phyloP scores from a whole-genome alignment of 192 early-diverging fungal species.

The Pecoramyces ruminantium region DNA sequence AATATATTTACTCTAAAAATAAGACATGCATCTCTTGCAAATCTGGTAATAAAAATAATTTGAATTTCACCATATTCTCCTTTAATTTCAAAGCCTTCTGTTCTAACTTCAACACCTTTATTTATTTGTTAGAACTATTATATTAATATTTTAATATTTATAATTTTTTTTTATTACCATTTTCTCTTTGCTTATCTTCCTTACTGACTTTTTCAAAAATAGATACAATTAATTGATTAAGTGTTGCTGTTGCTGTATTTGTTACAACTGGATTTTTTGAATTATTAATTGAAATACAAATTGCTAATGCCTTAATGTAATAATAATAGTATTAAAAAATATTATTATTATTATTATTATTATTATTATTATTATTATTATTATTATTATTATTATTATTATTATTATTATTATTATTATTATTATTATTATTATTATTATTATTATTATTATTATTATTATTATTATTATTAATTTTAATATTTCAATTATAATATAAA shows the following conservation, averaged over 20 bases:
- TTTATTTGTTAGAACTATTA: constrained; percentile 5
- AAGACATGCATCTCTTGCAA: constrained; percentile 67
- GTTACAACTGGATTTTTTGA: constrained; percentile 40
- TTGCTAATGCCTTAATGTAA: background rate
- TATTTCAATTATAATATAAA: too few relatives aligned
- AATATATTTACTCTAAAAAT: constrained; percentile 44
- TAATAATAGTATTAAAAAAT: too few relatives aligned
- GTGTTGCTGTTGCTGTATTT: constrained; percentile 72
- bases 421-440: too few relatives aligned
- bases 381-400: too few relatives aligned
- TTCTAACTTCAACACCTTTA: background rate
- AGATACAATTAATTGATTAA: constrained; percentile 65
- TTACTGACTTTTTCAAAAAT: constrained; percentile 66
- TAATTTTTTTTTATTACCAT: constrained; percentile 5
- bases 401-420: too few relatives aligned
- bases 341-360: too few relatives aligned
- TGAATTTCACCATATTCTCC: background rate
- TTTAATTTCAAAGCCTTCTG: background rate
- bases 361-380: too few relatives aligned
- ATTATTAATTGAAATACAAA: background rate
- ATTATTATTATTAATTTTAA: too few relatives aligned
- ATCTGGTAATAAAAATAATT: constrained; percentile 23
- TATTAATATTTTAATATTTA: background rate
- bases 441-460: too few relatives aligned
- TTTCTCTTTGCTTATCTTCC: constrained; percentile 27